These are phyloP conservation scores for Staphylotrichum longicolle DNA, from an alignment of 495 filamentous ascomycete genomes.

Conservation along the genomic window DNA sequence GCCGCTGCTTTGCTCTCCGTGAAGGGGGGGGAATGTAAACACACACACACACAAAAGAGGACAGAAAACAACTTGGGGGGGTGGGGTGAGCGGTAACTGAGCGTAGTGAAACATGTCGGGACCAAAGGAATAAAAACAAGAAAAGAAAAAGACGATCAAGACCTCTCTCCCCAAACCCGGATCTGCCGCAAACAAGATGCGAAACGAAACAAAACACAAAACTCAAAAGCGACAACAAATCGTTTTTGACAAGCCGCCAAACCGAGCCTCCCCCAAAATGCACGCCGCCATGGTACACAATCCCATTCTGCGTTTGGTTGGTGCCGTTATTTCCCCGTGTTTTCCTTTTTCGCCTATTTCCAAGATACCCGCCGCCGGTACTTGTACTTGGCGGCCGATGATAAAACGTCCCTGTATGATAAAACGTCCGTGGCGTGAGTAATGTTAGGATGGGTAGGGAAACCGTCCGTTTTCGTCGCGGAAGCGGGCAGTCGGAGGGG, in stretches of 20 bases:
- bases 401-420: no score
- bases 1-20: constrained; percentile 7
- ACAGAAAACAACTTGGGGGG: not conserved
- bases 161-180: not conserved
- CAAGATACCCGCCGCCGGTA: no score
- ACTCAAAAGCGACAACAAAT: constrained; percentile 1
- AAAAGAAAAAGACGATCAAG: constrained; percentile 4
- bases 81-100: not conserved
- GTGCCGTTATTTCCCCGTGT: not conserved
- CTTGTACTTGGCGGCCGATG: no score
- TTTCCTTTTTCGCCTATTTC: not conserved
- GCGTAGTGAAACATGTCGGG: constrained; percentile 1
- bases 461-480: no score
- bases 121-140: not conserved
- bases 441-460: no score
- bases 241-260: constrained; percentile 1
- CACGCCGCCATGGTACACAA: not conserved
- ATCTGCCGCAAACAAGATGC: not conserved
- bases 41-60: not conserved
- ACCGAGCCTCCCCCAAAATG: not conserved
- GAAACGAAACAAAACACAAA: constrained; percentile 1
- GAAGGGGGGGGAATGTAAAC: constrained; percentile 5
- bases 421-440: no score
- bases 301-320: not conserved
- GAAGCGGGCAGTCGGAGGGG: no score